A percentile compares a stretch with the other conserved stretches of the same genome.
These are phyloP conservation scores for Agaricus sinodeliciosus DNA, from an alignment of 768 basidiomycete genomes.

Conservation along the genomic window DNA sequence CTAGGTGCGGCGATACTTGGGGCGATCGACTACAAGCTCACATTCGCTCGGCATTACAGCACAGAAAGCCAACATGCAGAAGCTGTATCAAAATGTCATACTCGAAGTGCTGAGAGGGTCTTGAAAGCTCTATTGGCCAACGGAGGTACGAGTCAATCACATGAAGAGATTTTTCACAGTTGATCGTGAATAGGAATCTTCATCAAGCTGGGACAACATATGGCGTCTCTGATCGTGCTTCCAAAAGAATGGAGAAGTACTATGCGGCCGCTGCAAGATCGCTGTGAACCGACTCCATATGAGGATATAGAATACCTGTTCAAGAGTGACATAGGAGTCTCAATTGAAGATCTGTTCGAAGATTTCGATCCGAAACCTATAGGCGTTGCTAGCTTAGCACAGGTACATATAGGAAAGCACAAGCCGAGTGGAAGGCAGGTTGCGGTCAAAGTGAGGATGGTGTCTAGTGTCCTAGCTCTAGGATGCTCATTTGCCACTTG, in stretches of 20 bases:
- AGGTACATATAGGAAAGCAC: conserved; percentile 84
- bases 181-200: conserved; percentile 50
- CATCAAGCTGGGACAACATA: conserved; percentile 88
- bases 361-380: conserved; percentile 86
- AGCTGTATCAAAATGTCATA: conserved; percentile 76
- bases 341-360: conserved; percentile 71
- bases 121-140: conserved; percentile 82
- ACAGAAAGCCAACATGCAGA: conserved; percentile 42
- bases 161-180: background rate
- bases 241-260: conserved; percentile 47
- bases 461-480: background rate
- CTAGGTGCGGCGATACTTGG: conserved; percentile 56
- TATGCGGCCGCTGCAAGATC: conserved; percentile 72
- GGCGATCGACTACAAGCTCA: conserved; percentile 68
- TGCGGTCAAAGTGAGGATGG: conserved; percentile 68
- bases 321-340: conserved; percentile 66
- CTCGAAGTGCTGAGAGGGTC: conserved; percentile 72
- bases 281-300: conserved; percentile 85
- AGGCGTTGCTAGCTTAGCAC: conserved; percentile 93
- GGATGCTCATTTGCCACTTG: background rate
- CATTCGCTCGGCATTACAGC: conserved; percentile 46
- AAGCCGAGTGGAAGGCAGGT: conserved; percentile 66
- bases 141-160: conserved; percentile 51
- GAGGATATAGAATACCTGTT: conserved; percentile 74
- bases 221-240: conserved; percentile 56